Conservation (phyloP, 2,329 filamentous ascomycete genomes). For the Macrophomina tecta region DNA sequence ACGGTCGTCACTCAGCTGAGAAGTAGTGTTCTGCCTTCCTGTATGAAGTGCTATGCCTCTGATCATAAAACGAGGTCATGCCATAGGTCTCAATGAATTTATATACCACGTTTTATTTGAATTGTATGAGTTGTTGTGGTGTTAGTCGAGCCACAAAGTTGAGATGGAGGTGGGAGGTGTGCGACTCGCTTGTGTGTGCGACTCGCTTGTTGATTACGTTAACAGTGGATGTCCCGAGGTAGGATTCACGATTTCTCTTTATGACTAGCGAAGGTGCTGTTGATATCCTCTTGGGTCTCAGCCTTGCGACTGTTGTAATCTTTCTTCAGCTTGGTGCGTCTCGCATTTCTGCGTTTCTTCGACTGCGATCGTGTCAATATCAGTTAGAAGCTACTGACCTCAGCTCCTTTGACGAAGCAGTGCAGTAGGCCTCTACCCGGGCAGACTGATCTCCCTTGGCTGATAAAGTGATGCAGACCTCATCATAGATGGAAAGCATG, state of each 20-base stretch:
- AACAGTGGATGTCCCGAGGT: neutral
- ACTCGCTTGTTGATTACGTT: too few species aligned
- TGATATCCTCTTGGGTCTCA: slow-evolving; percentile 33
- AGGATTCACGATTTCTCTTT: slow-evolving; percentile 38
- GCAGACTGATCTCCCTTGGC: neutral
- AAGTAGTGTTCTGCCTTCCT: too few species aligned
- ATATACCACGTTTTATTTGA: too few species aligned
- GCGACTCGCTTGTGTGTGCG: too few species aligned
- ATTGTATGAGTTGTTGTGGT: too few species aligned
- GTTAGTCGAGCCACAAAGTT: too few species aligned
- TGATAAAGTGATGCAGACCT: neutral
- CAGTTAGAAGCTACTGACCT: neutral
- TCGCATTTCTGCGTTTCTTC: slow-evolving; percentile 39
- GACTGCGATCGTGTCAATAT: slow-evolving; percentile 11
- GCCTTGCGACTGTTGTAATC: slow-evolving; percentile 31
- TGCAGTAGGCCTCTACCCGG: neutral
- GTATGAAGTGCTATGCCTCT: too few species aligned
- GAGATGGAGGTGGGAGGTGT: too few species aligned
- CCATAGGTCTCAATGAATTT: too few species aligned
- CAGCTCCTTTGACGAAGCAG: too few species aligned
- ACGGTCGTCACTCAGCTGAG: too few species aligned
- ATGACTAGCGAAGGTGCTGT: slow-evolving; percentile 36
- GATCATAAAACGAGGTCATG: too few species aligned
- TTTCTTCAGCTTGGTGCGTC: slow-evolving; percentile 32
- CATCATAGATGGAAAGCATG: neutral